Base-by-base conservation (phyloP, 2,329 filamentous ascomycete species). In the Penicillium sp. region DNA sequence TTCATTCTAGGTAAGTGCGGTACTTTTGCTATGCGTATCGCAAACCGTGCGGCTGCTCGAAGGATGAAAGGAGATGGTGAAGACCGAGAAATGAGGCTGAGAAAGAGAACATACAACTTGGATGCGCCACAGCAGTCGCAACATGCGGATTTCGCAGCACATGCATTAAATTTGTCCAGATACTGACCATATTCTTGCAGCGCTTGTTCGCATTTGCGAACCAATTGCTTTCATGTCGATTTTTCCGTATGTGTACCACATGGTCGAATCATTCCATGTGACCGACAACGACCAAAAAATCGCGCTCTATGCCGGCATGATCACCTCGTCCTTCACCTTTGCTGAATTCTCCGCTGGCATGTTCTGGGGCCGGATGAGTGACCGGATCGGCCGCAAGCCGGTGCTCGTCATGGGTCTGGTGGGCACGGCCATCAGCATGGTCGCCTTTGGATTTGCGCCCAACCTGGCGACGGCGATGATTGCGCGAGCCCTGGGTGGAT, bases 191-290 rank as follows among this genome's bases (percentile, higher is more conserved):
- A 14, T 58, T 40, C 48, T 43, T 60, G 28, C 62, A 96, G 93
- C 93, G 49, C 84, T 97, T 73, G 97, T 93, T 80, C 89, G 95
- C 73, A 94, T 99, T 81, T 97, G 93, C 83, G 95, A 99, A 76
- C 95, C 95, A 55, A 98, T 99, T 77, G 95, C 95, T 6, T 98
- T 99, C 83, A 98, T 97, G 92, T 97, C 93, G 57, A 97, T 98
- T 70, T 98, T 99, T 75, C 95, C 95, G 1, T 99, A 98, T 78
- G 93, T 96, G 70, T 98, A 97, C 81, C 94, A 91, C 82, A 98
- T 99, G 95, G 90, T 98, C 69, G 84, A 93, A 71, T 92, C 93
- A 63, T 98, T 98, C 79, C 83, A 91, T 71, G 89, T 97, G 74
- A 91, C 93, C 64, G 83, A 91, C 51, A 87, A 93, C 73, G 83